Percentiles rank a stretch among this genome's conserved stretches.
phyloP scores from a whole-genome alignment of 2,329 filamentous ascomycete species.

The Paecilomyces variotii region DNA sequence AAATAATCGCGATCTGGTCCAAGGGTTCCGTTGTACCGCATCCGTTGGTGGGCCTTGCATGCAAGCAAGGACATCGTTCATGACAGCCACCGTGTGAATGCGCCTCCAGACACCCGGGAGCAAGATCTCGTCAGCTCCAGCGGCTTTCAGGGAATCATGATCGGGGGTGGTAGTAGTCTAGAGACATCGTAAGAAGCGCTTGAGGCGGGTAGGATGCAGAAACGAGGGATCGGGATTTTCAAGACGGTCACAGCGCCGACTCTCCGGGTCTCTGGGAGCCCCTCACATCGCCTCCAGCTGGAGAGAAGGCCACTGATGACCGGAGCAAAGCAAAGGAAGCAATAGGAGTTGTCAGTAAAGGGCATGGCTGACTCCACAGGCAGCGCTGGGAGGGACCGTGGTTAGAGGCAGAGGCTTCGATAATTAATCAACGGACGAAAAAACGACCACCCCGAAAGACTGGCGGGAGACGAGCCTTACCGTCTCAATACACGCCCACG shows the following conservation, averaged over 20 bases:
- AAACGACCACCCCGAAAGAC: neutral
- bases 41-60: neutral
- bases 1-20: neutral
- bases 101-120: neutral
- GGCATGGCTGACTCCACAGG: neutral
- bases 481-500: neutral
- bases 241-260: neutral
- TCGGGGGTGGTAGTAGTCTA: neutral
- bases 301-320: neutral
- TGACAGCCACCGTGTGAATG: neutral
- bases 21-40: constrained; percentile 1
- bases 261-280: neutral
- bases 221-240: neutral
- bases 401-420: neutral
- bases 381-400: neutral
- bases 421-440: neutral
- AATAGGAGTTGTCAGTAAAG: neutral
- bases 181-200: neutral
- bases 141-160: neutral
- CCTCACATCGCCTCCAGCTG: neutral
- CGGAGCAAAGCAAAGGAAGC: neutral
- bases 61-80: neutral
- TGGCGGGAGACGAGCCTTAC: neutral
- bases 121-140: neutral
- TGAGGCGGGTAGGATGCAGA: neutral